A percentile compares a stretch with the other conserved stretches of the same genome.
phyloP scores from a whole-genome alignment of 495 filamentous ascomycete species.

The Thermothielavioides terrestris region DNA sequence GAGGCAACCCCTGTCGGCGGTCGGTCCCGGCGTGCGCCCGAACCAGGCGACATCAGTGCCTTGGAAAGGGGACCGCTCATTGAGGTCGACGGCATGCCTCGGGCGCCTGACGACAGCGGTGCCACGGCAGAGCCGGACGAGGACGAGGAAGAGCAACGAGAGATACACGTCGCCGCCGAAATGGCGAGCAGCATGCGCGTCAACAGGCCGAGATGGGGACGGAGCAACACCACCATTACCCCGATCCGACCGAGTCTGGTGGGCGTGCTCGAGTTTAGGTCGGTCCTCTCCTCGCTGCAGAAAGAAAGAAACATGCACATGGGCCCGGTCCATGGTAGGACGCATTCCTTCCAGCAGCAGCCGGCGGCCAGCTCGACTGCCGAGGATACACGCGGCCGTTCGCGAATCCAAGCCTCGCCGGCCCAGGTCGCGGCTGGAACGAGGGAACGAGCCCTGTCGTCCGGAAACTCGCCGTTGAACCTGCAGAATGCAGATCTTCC shows the following conservation, averaged over 20 bases:
- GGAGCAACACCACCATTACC: conserved; percentile 63
- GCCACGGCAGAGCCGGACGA: no score
- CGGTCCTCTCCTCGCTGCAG: conserved; percentile 73
- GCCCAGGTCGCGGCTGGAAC: background rate
- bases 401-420: conserved; percentile 10
- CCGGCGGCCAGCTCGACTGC: conserved; percentile 1
- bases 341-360: conserved; percentile 57
- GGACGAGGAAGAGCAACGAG: conserved; percentile 64
- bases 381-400: conserved; percentile 12
- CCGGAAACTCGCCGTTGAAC: conserved; percentile 22
- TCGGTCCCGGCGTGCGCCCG: conserved; percentile 38
- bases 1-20: conserved; percentile 44
- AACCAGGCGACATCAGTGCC: conserved; percentile 54
- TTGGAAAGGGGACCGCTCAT: conserved; percentile 56
- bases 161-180: conserved; percentile 65
- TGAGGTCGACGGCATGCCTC: conserved; percentile 40
- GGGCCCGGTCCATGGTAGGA: conserved; percentile 55
- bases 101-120: no score
- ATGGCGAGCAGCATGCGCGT: conserved; percentile 91
- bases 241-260: conserved; percentile 89
- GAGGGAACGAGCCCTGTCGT: conserved; percentile 26
- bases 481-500: conserved; percentile 7
- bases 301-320: conserved; percentile 65
- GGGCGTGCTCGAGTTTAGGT: conserved; percentile 87
- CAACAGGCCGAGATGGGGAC: conserved; percentile 55